Evolutionary conservation across 352 stramenopile genomes (phyloP).

Genomic region (Pythium rishiriense): DNA sequence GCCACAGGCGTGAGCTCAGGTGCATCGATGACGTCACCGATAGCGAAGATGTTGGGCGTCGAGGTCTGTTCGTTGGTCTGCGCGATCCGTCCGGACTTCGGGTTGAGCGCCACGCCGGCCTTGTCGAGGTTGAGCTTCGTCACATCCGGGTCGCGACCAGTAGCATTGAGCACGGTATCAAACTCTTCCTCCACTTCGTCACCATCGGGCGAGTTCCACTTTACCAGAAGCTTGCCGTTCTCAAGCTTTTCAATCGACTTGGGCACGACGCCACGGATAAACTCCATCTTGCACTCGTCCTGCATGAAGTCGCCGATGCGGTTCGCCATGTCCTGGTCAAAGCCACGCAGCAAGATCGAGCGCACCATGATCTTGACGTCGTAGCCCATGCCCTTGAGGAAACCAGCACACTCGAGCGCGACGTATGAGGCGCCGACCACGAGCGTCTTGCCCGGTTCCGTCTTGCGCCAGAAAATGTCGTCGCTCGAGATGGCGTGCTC

Average conservation of each 20-base stretch:
- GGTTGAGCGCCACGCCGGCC: slow-evolving; percentile 86
- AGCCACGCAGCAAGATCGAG: slow-evolving; percentile 96
- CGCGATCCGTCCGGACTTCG: slow-evolving; percentile 91
- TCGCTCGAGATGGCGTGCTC: slow-evolving; percentile 94
- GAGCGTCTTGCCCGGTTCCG: slow-evolving; percentile 94
- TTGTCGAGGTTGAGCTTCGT: slow-evolving; percentile 87
- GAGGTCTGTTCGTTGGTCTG: slow-evolving; percentile 93
- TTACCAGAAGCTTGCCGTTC: slow-evolving; percentile 78
- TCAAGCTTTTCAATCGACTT: slow-evolving; percentile 91
- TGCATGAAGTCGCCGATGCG: slow-evolving; percentile 95
- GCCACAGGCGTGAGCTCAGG: slow-evolving; percentile 98
- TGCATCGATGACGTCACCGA: slow-evolving; percentile 96
- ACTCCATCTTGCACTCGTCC: slow-evolving; percentile 87
- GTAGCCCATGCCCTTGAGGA: slow-evolving; percentile 94
- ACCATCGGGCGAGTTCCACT: slow-evolving; percentile 66
- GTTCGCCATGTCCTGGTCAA: slow-evolving; percentile 96
- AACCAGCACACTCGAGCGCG: slow-evolving; percentile 97
- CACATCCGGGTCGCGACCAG: slow-evolving; percentile 93
- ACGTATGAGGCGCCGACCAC: slow-evolving; percentile 98
- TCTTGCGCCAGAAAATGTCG: slow-evolving; percentile 85
- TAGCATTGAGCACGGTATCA: slow-evolving; percentile 96
- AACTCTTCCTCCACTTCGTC: slow-evolving; percentile 86
- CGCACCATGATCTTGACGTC: slow-evolving; percentile 97
- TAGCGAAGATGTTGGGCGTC: slow-evolving; percentile 95
- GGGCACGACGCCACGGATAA: slow-evolving; percentile 90